Evolutionary conservation across 495 filamentous ascomycete genomes (phyloP), one percentile per base, ranked within the genome.

Genomic region (Echria macrotheca): DNA sequence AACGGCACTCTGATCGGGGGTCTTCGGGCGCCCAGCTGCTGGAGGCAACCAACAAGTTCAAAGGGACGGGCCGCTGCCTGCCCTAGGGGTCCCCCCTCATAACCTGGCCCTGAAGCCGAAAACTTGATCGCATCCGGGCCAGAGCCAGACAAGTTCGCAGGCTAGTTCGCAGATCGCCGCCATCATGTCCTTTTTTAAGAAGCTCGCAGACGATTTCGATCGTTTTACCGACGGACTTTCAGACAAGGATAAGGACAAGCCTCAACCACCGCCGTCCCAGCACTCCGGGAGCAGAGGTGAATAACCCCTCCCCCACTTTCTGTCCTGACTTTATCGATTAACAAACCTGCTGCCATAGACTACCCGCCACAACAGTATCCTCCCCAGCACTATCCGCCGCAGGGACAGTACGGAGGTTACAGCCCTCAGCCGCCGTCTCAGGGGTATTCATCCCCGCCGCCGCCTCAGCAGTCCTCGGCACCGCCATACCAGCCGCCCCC

Each of bases 401-500:
- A 50, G 36, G 52, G 53, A 29, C 58, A 60, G 21, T 65, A 69
- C 31, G 63, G 64, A 37, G 56, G 58, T 52, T 48, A 54, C 23
- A 39, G 41, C 5, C 44, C 47, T n/a, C 55, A 56, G 44, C 52
- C 49, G 32, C 42, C 14, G 11, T 51, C 55, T 32, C 29, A 21
- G 19, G 44, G 51, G 35, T 60, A 60, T 43, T 49, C 53, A 6
- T 45, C 60, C 1, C 57, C 57, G 2, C 41, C 49, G 8, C 46
- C 54, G 17, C 60, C 18, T 28, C 42, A 29, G 24, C 41, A 25
- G 56, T n/a, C 58, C 66, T 47, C 44, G 19, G 44, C 29, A 6
- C 64, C 70, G 26, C 44, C 67, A 69, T 68, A 79, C 44, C 50
- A 63, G 11, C 69, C 69, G 5, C 66, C 71, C 7, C 44, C 70